Evolutionary conservation across 2,329 filamentous ascomycete species (phyloP).

Genomic region (Botryotinia globosa): DNA sequence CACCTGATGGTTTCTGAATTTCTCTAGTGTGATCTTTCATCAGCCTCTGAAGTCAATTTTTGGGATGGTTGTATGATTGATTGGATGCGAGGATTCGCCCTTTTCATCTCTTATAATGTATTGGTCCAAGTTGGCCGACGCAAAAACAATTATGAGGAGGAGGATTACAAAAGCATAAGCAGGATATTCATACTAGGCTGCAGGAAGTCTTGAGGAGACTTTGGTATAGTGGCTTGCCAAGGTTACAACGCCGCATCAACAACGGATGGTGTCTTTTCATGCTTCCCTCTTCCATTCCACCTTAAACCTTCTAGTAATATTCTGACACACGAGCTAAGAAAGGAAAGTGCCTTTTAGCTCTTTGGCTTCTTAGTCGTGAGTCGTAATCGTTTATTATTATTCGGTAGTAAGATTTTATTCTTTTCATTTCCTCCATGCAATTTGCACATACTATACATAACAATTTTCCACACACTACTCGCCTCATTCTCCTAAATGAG

Average conservation of each 20-base stretch:
- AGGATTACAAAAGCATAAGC: slow-evolving; percentile 7
- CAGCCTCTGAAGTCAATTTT: slow-evolving; percentile 7
- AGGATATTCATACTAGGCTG: slow-evolving; percentile 16
- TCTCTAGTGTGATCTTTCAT: slow-evolving; percentile 2
- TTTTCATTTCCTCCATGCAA: neutral
- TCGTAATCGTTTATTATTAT: neutral
- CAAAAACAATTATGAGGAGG: neutral
- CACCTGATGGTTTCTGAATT: slow-evolving; percentile 18
- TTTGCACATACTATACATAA: neutral
- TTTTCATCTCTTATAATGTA: neutral
- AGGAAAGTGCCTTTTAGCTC: slow-evolving; percentile 5
- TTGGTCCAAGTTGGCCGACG: slow-evolving; percentile 14
- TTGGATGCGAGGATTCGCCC: neutral
- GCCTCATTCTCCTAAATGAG: slow-evolving; percentile 13
- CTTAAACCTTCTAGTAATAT: slow-evolving; percentile 20
- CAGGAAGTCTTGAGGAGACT: slow-evolving; percentile 13
- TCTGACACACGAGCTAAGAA: slow-evolving; percentile 18
- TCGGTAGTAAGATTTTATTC: neutral
- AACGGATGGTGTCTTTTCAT: slow-evolving; percentile 12
- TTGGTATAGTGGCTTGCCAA: slow-evolving; percentile 14
- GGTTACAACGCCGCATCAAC: slow-evolving; percentile 14
- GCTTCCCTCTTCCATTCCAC: slow-evolving; percentile 5
- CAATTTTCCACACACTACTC: neutral
- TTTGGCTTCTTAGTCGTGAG: neutral
- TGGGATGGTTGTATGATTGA: neutral